Percentiles rank a stretch among this genome's conserved stretches.
Conservation (phyloP, 2,329 filamentous ascomycete genomes). For the Ophiostoma pallidulum region DNA sequence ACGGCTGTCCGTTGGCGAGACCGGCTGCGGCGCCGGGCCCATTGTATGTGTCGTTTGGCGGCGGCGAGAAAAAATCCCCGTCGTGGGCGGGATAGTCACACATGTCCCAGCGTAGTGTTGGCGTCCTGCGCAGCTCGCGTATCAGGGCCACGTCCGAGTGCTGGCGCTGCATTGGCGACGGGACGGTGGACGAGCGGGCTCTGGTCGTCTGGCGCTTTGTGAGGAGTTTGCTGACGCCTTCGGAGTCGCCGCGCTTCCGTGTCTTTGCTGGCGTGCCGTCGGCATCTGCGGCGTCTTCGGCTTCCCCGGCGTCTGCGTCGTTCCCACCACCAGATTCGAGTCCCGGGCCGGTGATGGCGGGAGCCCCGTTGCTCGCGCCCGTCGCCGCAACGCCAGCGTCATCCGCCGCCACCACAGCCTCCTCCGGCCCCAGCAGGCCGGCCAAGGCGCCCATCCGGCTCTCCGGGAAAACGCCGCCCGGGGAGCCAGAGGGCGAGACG, state of each 20-base stretch:
- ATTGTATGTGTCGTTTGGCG: background rate
- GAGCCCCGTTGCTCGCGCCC: too few relatives aligned
- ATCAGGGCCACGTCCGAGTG: slow-evolving; percentile 22
- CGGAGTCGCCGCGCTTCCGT: background rate
- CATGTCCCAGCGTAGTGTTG: slow-evolving; percentile 5
- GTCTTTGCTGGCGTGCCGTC: background rate
- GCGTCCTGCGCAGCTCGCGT: slow-evolving; percentile 21
- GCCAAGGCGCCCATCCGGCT: too few relatives aligned
- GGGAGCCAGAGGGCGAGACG: too few relatives aligned
- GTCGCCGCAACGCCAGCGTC: slow-evolving; percentile 1
- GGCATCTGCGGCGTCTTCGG: background rate
- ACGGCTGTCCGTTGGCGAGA: background rate
- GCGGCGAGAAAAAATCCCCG: background rate
- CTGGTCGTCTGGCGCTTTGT: slow-evolving; percentile 5
- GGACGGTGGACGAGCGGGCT: slow-evolving; percentile 13
- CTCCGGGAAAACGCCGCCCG: too few relatives aligned
- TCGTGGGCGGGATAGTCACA: background rate
- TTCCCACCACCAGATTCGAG: too few relatives aligned
- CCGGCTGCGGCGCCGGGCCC: background rate
- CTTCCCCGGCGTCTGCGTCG: background rate
- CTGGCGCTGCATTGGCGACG: slow-evolving; percentile 17
- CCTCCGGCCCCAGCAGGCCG: too few relatives aligned
- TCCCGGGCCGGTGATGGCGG: too few relatives aligned
- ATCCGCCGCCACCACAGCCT: background rate
- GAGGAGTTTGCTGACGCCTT: slow-evolving; percentile 19